Conservation (phyloP, 768 basidiomycete species). For the Suillus decipiens region DNA sequence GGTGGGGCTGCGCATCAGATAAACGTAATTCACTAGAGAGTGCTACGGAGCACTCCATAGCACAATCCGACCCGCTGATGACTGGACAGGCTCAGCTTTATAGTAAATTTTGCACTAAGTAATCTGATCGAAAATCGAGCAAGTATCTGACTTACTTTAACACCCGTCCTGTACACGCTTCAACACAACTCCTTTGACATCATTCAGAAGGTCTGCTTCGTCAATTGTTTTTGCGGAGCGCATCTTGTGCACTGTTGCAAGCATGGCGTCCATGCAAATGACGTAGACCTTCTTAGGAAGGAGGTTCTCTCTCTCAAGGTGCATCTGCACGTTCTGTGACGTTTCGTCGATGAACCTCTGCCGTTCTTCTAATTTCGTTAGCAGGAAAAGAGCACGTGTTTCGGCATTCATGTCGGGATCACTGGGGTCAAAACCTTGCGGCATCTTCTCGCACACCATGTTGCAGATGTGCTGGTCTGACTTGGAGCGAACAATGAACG, state of each 20-base stretch:
- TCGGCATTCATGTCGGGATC: background rate
- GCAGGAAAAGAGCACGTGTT: background rate
- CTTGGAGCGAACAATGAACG: conserved; percentile 20
- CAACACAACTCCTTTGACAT: background rate
- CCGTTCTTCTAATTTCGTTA: conserved; percentile 13
- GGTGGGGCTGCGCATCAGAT: too few species aligned
- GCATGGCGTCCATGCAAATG: conserved; percentile 17
- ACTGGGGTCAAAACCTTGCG: background rate
- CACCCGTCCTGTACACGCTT: background rate
- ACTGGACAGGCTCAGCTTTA: background rate
- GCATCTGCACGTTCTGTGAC: conserved; percentile 11
- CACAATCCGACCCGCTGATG: too few species aligned
- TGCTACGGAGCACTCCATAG: too few species aligned
- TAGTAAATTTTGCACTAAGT: too few species aligned
- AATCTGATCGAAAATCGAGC: background rate
- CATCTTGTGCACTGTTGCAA: background rate
- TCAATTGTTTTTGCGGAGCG: conserved; percentile 14
- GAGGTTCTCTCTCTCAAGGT: conserved; percentile 15
- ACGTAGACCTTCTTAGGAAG: conserved; percentile 21
- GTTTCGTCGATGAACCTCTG: conserved; percentile 22
- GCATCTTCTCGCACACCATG: conserved; percentile 13
- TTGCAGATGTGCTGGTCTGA: conserved; percentile 18
- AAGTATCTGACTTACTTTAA: background rate
- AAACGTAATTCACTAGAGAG: too few species aligned
- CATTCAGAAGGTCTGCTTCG: conserved; percentile 17